phyloP scores from a whole-genome alignment of 1,284 basidiomycete species.

The Sporisorium scitamineum region DNA sequence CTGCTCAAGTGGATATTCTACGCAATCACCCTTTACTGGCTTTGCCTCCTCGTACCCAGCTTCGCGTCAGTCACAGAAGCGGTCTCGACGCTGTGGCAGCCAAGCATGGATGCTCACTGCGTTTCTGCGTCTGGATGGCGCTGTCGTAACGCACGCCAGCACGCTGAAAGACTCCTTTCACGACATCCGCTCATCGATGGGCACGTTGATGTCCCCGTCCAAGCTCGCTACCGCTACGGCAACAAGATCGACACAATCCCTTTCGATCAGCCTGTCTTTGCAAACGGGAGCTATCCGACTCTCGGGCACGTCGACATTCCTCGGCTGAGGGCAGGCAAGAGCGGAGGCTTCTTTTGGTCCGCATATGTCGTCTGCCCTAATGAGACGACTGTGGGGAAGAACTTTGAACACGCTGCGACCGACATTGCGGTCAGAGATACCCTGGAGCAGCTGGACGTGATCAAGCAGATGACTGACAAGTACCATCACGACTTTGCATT shows the following conservation, averaged over 20 bases:
- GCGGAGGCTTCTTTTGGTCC: constrained; percentile 56
- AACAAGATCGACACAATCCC: constrained; percentile 46
- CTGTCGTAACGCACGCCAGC: constrained; percentile 23
- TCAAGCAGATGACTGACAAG: constrained; percentile 36
- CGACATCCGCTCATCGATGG: constrained; percentile 51
- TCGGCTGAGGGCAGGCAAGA: constrained; percentile 31
- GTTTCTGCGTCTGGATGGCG: background rate
- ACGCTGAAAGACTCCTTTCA: constrained; percentile 23
- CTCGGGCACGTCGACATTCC: constrained; percentile 49
- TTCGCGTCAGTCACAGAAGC: background rate
- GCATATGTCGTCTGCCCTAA: constrained; percentile 49
- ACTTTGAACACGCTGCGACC: constrained; percentile 40
- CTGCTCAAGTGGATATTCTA: background rate
- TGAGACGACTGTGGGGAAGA: constrained; percentile 18
- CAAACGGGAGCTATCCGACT: constrained; percentile 35
- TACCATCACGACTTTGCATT: constrained; percentile 39
- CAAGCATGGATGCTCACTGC: constrained; percentile 14
- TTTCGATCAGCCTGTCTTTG: constrained; percentile 30
- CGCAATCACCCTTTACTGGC: background rate
- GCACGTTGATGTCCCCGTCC: constrained; percentile 51
- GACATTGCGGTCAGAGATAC: constrained; percentile 39
- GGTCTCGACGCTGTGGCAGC: background rate
- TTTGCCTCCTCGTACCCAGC: background rate
- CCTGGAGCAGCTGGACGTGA: constrained; percentile 51
- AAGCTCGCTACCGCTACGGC: constrained; percentile 30